Conservation (phyloP, 2,329 filamentous ascomycete genomes). For the Cordyceps farinosa region DNA sequence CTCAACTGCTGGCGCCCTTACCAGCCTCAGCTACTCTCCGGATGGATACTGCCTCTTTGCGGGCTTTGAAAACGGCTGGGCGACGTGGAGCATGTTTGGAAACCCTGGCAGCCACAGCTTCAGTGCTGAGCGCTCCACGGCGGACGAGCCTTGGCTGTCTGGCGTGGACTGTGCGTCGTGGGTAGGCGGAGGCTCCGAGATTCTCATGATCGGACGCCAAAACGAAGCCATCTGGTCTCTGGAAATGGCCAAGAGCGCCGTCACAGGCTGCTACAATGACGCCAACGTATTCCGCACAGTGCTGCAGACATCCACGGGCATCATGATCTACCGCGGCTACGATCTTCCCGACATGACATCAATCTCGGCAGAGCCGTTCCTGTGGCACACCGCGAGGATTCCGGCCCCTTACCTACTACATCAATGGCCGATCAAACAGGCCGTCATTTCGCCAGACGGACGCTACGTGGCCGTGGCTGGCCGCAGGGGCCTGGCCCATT, state of each 20-base stretch:
- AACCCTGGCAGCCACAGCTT: conserved; percentile 87
- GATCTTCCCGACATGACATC: conserved; percentile 86
- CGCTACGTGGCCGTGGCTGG: conserved; percentile 97
- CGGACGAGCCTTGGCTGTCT: conserved; percentile 79
- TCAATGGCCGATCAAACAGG: conserved; percentile 89
- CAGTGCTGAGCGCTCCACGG: conserved; percentile 54
- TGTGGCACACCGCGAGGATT: conserved; percentile 93
- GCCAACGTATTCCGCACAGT: conserved; percentile 88
- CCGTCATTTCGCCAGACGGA: conserved; percentile 86
- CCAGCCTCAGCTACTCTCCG: conserved; percentile 78
- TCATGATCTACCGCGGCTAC: conserved; percentile 92
- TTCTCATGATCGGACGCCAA: conserved; percentile 67
- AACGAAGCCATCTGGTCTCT: conserved; percentile 81
- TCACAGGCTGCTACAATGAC: conserved; percentile 85
- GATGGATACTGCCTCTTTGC: conserved; percentile 96
- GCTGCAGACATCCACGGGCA: conserved; percentile 79
- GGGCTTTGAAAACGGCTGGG: conserved; percentile 90
- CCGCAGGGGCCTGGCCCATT: conserved; percentile 85
- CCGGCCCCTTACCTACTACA: conserved; percentile 80
- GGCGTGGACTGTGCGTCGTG: conserved; percentile 76
- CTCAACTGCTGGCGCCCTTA: conserved; percentile 65
- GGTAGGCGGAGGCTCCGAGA: conserved; percentile 83
- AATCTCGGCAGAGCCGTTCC: conserved; percentile 83
- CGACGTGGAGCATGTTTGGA: conserved; percentile 95
- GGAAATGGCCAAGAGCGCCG: conserved; percentile 91